These are phyloP conservation scores for Populus hybrid DNA, from an alignment of 441 rosid genomes.

Conservation along the genomic window DNA sequence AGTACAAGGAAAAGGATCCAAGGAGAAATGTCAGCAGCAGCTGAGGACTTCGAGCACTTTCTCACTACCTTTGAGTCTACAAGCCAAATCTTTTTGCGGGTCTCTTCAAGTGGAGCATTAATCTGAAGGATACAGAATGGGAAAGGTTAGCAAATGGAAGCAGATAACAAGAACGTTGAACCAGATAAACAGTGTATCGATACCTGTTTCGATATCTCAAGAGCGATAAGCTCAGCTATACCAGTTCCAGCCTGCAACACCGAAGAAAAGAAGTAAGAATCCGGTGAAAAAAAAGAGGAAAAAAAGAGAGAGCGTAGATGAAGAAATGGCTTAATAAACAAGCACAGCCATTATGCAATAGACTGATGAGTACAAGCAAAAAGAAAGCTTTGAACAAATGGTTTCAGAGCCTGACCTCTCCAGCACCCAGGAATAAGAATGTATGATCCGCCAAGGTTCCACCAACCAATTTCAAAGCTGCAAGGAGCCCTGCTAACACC, in stretches of 20 bases:
- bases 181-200: neutral
- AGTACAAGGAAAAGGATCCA: neutral
- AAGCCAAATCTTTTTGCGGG: conserved; percentile 88
- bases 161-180: conserved; percentile 1
- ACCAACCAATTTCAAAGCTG: conserved; percentile 61
- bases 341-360: neutral
- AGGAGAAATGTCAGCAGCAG: neutral
- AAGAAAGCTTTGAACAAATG: conserved; percentile 2
- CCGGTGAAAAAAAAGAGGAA: neutral
- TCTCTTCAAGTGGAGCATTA: conserved; percentile 54
- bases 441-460: conserved; percentile 70
- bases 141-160: conserved; percentile 11
- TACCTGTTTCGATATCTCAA: conserved; percentile 77
- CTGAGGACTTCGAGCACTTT: neutral
- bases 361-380: neutral
- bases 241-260: conserved; percentile 84
- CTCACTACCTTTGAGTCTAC: conserved; percentile 77
- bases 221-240: conserved; percentile 86
- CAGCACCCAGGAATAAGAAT: conserved; percentile 85
- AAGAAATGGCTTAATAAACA: neutral
- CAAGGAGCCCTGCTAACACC: conserved; percentile 75
- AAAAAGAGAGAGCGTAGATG: neutral
- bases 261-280: conserved; percentile 11
- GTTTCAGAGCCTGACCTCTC: conserved; percentile 58
- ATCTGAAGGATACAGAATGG: conserved; percentile 39